Evolutionary conservation across 352 stramenopile species (phyloP), one percentile per base, ranked within the genome.

Genomic region (Pythium guiyangense): DNA sequence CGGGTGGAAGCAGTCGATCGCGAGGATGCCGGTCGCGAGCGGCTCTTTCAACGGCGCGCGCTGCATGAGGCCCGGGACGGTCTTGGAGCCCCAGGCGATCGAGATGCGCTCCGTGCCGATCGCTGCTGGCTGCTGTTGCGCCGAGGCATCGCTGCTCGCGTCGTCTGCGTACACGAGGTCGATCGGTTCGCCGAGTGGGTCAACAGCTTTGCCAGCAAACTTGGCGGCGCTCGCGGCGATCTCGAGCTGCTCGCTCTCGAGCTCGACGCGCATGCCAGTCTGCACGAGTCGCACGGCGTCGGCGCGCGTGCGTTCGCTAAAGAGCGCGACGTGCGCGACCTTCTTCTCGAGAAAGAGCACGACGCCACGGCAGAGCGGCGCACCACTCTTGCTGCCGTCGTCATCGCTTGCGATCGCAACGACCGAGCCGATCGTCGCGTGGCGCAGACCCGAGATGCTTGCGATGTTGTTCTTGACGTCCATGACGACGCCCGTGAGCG

Each of bases 1-100:
- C 2, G 84, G 84, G 59, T 91, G 77, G 37, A 93, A 64, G 62
- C 84, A 93, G 58, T 93, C 84, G 47, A 93, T 73, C 14, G 79
- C 80, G 49, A 88, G 51, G 15, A 93, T 64, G 0, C 80, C 80
- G 2, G 84, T 93, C 11, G 75, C 59, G 31, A 89, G 83, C 1
- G 80, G 66, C 12, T 74, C 61, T n/a, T 62, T 67, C 17, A 93
- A 61, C 22, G 77, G 69, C 0, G 61, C 68, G 22, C 84, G 77
- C 14, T 74, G 48, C 77, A 91, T 84, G 40, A 93, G 59, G 4
- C 73, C 70, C 0, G 84, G 84, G 4, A 93, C 80, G 40, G 68
- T 86, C 60, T 84, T 79, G 31, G 65, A 66, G 8, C 76, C 67
- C 76, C 76, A 89, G 22, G 66, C 71, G 25, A 87, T 65, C 6